Evolutionary conservation across 768 basidiomycete genomes (phyloP).

Genomic region (Tricholoma bakamatsutake): DNA sequence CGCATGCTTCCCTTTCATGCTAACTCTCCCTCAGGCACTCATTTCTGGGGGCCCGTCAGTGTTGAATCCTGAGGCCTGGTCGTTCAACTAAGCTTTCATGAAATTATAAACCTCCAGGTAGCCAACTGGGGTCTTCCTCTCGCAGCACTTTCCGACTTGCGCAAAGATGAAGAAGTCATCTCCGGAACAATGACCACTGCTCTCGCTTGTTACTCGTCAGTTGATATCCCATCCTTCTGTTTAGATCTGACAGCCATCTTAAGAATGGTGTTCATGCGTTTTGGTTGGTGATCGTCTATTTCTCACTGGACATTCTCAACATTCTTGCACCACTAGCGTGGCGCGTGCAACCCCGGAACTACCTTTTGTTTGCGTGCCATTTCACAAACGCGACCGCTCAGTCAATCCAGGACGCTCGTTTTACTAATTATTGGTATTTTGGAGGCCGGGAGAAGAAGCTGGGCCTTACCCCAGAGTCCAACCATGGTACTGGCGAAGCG

Average conservation of each 20-base stretch:
- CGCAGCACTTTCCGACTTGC: slow-evolving; percentile 86
- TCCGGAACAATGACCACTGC: slow-evolving; percentile 96
- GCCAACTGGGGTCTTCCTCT: slow-evolving; percentile 98
- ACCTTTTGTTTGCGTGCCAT: slow-evolving; percentile 93
- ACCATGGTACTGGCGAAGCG: slow-evolving; percentile 22
- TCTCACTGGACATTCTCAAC: slow-evolving; percentile 1
- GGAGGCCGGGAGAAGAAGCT: slow-evolving; percentile 80
- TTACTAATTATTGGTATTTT: slow-evolving; percentile 85
- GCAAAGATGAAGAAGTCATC: slow-evolving; percentile 94
- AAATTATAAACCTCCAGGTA: slow-evolving; percentile 44
- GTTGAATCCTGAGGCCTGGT: slow-evolving; percentile 2
- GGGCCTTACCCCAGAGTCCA: slow-evolving; percentile 24
- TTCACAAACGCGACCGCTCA: slow-evolving; percentile 88
- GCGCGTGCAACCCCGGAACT: slow-evolving; percentile 94
- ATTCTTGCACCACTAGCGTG: slow-evolving; percentile 52
- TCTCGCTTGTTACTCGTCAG: slow-evolving; percentile 88
- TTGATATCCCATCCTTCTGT: slow-evolving; percentile 19
- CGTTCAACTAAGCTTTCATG: slow-evolving; percentile 1
- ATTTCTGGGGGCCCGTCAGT: slow-evolving; percentile 97
- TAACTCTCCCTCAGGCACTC: slow-evolving; percentile 59
- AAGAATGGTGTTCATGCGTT: slow-evolving; percentile 89
- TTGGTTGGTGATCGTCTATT: slow-evolving; percentile 47
- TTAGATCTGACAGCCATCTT: slow-evolving; percentile 3
- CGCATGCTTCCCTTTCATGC: background rate
- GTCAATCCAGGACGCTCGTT: slow-evolving; percentile 75